Percentiles rank a stretch among this genome's conserved stretches.
phyloP scores from a whole-genome alignment of 345 rosid species.

The Trapa incisa region DNA sequence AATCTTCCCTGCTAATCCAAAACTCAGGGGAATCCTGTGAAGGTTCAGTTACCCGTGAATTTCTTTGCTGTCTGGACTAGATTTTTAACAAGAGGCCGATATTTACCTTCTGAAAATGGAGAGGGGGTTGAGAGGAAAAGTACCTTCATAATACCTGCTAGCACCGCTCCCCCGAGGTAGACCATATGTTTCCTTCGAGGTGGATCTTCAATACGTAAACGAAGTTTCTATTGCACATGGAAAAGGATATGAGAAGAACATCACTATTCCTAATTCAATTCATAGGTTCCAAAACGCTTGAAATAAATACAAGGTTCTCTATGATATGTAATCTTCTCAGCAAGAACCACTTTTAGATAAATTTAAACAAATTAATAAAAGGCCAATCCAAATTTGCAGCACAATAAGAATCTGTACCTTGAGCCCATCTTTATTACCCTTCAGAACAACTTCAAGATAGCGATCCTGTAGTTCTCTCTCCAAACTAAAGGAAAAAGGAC shows the following conservation, averaged over 20 bases:
- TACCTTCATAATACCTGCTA: constrained; percentile 99
- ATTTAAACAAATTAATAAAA: not conserved
- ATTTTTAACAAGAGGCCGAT: too few species aligned
- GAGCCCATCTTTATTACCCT: constrained; percentile 94
- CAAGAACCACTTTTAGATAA: not conserved
- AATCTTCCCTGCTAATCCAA: constrained; percentile 92
- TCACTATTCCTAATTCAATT: not conserved
- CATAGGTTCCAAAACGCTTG: not conserved
- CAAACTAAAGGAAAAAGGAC: constrained; percentile 39
- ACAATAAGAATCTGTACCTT: constrained; percentile 33
- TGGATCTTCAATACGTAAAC: constrained; percentile 86
- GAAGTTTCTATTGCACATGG: constrained; percentile 43
- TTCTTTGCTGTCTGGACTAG: too few species aligned
- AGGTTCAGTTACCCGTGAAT: not conserved
- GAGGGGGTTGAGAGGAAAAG: constrained; percentile 6
- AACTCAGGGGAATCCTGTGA: constrained; percentile 93
- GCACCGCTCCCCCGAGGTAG: constrained; percentile 94
- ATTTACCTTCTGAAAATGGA: not conserved
- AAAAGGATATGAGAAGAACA: not conserved
- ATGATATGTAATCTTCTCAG: not conserved
- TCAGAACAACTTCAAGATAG: constrained; percentile 76
- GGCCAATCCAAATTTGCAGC: not conserved
- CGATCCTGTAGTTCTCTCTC: constrained; percentile 90
- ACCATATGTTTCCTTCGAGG: constrained; percentile 99
- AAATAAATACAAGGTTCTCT: not conserved